Percentiles rank a stretch among this genome's conserved stretches.
Evolutionary conservation across 495 filamentous ascomycete genomes (phyloP).

Genomic region (Oleoguttula mirabilis): DNA sequence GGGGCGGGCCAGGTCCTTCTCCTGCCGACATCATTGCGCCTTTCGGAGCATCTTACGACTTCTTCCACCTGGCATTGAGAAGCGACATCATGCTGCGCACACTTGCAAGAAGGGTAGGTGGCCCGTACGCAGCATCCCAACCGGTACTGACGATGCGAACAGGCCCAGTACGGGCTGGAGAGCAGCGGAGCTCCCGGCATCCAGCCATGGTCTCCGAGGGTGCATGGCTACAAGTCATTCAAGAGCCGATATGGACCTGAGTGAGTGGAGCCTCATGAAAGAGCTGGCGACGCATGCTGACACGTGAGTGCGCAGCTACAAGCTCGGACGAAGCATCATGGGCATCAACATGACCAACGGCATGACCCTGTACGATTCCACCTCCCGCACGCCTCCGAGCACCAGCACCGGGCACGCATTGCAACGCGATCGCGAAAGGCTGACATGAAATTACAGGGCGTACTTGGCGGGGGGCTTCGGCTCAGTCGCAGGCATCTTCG

Average conservation of each 20-base stretch:
- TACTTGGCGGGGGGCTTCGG: slow-evolving; percentile 46
- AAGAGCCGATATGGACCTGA: slow-evolving; percentile 23
- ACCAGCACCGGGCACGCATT: background rate
- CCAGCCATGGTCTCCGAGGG: slow-evolving; percentile 19
- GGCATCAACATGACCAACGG: slow-evolving; percentile 15
- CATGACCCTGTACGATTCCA: no score
- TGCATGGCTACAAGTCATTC: slow-evolving; percentile 22
- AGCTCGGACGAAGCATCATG: slow-evolving; percentile 12
- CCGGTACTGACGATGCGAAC: no score
- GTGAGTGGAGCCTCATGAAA: no score
- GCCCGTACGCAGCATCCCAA: no score
- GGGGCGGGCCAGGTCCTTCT: no score
- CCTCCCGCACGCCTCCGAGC: slow-evolving; percentile 3
- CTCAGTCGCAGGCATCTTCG: slow-evolving; percentile 47
- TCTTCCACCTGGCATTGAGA: no score
- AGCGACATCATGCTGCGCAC: slow-evolving; percentile 10
- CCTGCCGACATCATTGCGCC: no score
- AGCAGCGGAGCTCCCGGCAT: no score
- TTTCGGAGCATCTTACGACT: no score
- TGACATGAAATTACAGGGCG: slow-evolving; percentile 33
- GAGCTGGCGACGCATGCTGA: no score
- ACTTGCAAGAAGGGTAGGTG: slow-evolving; percentile 9
- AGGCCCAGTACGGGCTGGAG: no score
- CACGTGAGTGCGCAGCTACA: slow-evolving; percentile 18
- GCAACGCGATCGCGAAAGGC: background rate